Percentiles rank a stretch among this genome's conserved stretches.
These are phyloP conservation scores for Hygrophila difformis DNA, from an alignment of 257 asterid genomes.

Conservation along the genomic window DNA sequence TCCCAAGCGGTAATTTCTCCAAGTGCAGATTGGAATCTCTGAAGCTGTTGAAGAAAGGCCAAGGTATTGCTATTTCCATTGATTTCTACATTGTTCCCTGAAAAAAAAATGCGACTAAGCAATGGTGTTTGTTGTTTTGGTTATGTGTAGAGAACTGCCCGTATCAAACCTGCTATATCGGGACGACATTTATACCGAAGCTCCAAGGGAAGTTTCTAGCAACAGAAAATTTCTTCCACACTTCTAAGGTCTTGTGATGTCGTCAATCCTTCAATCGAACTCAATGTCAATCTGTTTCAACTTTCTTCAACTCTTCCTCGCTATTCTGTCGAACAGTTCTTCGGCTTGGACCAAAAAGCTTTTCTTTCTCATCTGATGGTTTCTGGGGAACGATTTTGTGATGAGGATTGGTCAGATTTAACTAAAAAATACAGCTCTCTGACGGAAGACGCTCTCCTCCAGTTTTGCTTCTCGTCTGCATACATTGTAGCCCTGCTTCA, in stretches of 20 bases:
- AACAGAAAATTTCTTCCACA: slow-evolving; percentile 90
- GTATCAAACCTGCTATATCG: slow-evolving; percentile 54
- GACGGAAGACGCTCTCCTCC: slow-evolving; percentile 70
- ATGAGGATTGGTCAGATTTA: slow-evolving; percentile 73
- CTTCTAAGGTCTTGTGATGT: slow-evolving; percentile 55
- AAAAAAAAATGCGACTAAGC: too few species aligned
- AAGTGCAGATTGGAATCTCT: slow-evolving; percentile 82
- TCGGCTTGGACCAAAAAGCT: slow-evolving; percentile 55
- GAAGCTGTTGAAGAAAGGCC: slow-evolving; percentile 66
- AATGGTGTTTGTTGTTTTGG: too few species aligned
- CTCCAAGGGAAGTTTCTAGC: slow-evolving; percentile 93
- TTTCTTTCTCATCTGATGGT: slow-evolving; percentile 69
- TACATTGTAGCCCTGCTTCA: slow-evolving; percentile 91
- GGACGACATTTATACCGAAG: slow-evolving; percentile 76
- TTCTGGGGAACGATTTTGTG: slow-evolving; percentile 85
- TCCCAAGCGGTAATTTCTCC: slow-evolving; percentile 84
- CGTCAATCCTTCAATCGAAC: background rate
- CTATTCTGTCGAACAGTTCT: slow-evolving; percentile 47
- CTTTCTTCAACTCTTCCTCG: background rate
- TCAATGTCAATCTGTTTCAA: background rate
- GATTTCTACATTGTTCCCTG: background rate
- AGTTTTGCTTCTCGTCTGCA: slow-evolving; percentile 92
- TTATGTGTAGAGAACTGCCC: slow-evolving; percentile 64
- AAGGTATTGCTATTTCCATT: slow-evolving; percentile 38
- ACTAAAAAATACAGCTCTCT: slow-evolving; percentile 43